phyloP scores from a whole-genome alignment of 768 basidiomycete genomes.

The Mycena latifolia region DNA sequence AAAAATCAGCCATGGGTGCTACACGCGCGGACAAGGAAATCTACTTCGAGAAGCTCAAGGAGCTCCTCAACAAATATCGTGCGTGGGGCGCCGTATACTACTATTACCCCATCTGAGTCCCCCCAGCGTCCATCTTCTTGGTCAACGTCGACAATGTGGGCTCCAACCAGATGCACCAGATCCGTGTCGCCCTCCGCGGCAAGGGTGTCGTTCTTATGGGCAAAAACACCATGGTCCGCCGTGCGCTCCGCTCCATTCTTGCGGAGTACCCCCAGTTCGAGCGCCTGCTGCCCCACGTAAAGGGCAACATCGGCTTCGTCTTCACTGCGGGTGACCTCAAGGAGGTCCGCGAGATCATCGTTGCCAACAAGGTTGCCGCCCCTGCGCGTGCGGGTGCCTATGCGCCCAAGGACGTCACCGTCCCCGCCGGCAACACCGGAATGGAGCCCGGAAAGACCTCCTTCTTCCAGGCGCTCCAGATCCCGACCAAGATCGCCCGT shows the following conservation, averaged over 20 bases:
- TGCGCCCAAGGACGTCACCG: conserved; percentile 91
- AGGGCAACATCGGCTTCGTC: conserved; percentile 99
- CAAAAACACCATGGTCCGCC: conserved; percentile 99
- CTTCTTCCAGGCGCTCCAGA: conserved; percentile 99
- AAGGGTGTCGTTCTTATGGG: conserved; percentile 99
- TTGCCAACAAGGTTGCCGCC: conserved; percentile 98
- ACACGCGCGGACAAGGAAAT: conserved; percentile 89
- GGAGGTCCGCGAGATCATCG: conserved; percentile 93
- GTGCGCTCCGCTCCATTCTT: conserved; percentile 93
- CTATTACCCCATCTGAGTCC: conserved; percentile 22
- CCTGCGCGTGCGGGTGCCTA: conserved; percentile 98
- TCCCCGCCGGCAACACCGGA: conserved; percentile 97
- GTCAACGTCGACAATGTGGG: conserved; percentile 99
- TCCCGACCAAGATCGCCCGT: conserved; percentile 99
- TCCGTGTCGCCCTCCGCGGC: conserved; percentile 94
- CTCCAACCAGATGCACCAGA: conserved; percentile 99
- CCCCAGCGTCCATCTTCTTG: conserved; percentile 94
- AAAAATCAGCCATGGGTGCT: conserved; percentile 83
- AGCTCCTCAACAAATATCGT: conserved; percentile 92
- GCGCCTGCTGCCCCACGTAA: conserved; percentile 94
- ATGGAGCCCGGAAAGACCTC: conserved; percentile 99
- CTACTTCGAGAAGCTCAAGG: conserved; percentile 95
- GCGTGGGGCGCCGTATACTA: conserved; percentile 47
- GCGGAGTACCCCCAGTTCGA: conserved; percentile 94
- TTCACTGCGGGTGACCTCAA: conserved; percentile 95